Base-by-base conservation (phyloP, 2,329 filamentous ascomycete genomes). In the Pestalotiopsis sp. region DNA sequence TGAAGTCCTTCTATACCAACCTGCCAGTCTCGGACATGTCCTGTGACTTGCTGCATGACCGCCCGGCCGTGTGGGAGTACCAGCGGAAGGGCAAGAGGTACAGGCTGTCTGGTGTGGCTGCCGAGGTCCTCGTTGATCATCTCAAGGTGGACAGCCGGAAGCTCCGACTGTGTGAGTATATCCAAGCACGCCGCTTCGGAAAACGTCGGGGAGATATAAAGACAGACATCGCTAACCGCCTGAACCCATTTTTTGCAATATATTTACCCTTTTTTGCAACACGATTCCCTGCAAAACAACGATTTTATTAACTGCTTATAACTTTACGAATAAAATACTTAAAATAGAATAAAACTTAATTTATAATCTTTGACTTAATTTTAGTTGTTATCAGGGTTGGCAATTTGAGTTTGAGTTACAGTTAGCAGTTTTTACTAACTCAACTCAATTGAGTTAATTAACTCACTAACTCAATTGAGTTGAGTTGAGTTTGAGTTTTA, bases 251-350 rank as follows among this genome's bases (percentile, higher is more conserved):
- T n/a, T n/a, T n/a, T n/a, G 24, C 24, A 4, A 30, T 30, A 7
- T 2, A 7, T 81, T 9, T 86, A 83, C 40, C 79, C 77, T 80
- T 82, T 57, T 83, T 82, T 9, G 71, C 75, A 3, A 71, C 73
- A 1, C 71, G 78, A 24, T 60, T 68, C 24, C 81, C 81, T 30
- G 74, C 76, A 5, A 77, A 76, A 55, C 68, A 70, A 1, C 74
- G 80, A 13, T 82, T 3, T 4, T 26, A 4, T 4, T 4, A 1
- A 4, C 4, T 26, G 1, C 4, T 26, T 26, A 1, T 3, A 26
- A 26, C 3, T 4, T 26, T 26, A 26, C 1, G 1, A 26, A 1
- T 7, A 57, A 9, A 9, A 20, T 57, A 26, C n/a, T n/a, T n/a
- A n/a, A n/a, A n/a, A 2, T 2, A 10, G 26, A 4, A 3, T 48